Percentiles rank a stretch among this genome's conserved stretches.
phyloP scores from a whole-genome alignment of 345 rosid species.

The Gossypium bickii region DNA sequence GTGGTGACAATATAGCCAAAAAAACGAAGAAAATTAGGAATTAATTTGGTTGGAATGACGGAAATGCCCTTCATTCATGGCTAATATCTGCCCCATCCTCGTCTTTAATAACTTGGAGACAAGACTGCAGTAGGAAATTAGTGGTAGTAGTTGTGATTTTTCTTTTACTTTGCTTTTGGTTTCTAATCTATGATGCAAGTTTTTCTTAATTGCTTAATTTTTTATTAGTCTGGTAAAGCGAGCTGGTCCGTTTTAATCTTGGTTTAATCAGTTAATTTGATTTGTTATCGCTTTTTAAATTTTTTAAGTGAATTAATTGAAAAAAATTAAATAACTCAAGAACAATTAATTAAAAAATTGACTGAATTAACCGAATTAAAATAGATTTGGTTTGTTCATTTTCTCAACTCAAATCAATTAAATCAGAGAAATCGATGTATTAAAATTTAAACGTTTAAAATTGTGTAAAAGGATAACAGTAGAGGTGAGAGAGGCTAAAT shows the following conservation, averaged over 20 bases:
- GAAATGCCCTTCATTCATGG: constrained; percentile 9
- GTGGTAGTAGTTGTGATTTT: not conserved
- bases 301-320: no score
- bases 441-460: not conserved
- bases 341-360: rapidly evolving
- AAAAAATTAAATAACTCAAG: no score
- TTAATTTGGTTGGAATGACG: constrained; percentile 13
- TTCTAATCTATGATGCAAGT: not conserved
- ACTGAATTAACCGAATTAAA: no score
- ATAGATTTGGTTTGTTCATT: rapidly evolving
- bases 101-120: not conserved
- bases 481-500: not conserved
- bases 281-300: no score
- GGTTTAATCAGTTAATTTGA: no score
- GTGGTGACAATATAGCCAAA: constrained; percentile 17
- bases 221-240: no score
- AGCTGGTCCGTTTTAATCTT: no score
- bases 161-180: not conserved
- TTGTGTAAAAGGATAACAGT: not conserved
- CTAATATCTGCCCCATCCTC: not conserved
- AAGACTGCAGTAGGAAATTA: not conserved
- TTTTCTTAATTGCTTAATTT: not conserved
- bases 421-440: no score
- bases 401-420: no score
- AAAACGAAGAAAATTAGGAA: not conserved